Conservation (phyloP, 1,284 basidiomycete genomes). For the Agaricales sp. region DNA sequence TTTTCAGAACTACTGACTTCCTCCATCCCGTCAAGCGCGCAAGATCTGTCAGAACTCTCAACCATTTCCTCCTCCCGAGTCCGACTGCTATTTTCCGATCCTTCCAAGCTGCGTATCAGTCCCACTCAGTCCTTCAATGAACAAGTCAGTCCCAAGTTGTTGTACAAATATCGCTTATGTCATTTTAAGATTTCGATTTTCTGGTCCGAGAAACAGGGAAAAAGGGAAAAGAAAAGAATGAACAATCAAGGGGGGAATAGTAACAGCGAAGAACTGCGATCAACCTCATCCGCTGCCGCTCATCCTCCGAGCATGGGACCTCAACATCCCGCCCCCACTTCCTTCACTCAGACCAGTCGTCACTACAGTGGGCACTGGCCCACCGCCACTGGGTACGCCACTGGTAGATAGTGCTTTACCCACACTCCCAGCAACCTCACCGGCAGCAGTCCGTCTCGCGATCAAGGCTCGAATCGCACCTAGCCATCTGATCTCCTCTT, state of each 20-base stretch:
- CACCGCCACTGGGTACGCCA: neutral
- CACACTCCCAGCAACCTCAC: conserved; percentile 20
- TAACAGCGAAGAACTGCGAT: no score
- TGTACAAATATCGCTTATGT: neutral
- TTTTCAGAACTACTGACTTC: neutral
- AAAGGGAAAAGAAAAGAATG: no score
- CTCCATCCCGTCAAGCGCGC: neutral
- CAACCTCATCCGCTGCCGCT: neutral
- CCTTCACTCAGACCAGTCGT: conserved; percentile 8
- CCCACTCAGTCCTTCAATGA: no score
- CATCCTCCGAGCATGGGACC: neutral
- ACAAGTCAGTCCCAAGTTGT: neutral
- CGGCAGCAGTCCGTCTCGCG: conserved; percentile 50
- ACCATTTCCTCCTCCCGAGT: no score
- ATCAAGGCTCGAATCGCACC: conserved; percentile 89
- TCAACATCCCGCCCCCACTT: neutral
- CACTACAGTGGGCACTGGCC: neutral
- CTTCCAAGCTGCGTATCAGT: neutral
- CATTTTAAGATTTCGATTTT: neutral
- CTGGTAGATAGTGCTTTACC: conserved; percentile 4
- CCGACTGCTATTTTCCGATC: neutral
- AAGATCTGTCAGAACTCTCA: neutral
- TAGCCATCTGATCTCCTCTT: conserved; percentile 98
- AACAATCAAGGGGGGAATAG: no score
- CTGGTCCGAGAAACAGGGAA: no score